These are phyloP conservation scores for Candida vartiovaarae DNA, from an alignment of 805 yeast genomes.

Conservation along the genomic window DNA sequence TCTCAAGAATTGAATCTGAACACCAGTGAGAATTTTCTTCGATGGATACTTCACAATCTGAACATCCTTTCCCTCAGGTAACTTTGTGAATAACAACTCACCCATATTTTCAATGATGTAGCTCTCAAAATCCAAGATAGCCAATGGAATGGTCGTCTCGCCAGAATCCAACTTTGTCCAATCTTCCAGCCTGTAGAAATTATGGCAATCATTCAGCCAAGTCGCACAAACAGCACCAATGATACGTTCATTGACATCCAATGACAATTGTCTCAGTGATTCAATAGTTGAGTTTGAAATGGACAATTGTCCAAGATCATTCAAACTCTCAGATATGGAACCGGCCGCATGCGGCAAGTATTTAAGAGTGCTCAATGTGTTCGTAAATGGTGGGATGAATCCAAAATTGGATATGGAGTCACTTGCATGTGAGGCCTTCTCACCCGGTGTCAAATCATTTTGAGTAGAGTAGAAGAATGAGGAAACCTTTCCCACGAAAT, in stretches of 20 bases:
- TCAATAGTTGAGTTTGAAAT: conserved; percentile 34
- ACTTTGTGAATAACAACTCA: conserved; percentile 27
- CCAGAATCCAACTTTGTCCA: conserved; percentile 31
- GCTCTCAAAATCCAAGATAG: conserved; percentile 28
- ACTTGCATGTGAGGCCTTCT: conserved; percentile 10
- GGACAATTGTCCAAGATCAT: conserved; percentile 37
- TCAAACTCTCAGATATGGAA: conserved; percentile 33
- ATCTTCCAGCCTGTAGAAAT: conserved; percentile 32
- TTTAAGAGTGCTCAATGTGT: conserved; percentile 51
- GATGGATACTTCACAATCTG: conserved; percentile 31
- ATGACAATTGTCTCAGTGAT: conserved; percentile 28
- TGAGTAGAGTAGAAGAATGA: conserved; percentile 29
- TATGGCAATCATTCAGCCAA: conserved; percentile 44
- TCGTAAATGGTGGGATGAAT: conserved; percentile 58
- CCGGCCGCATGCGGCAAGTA: conserved; percentile 42
- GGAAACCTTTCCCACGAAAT: conserved; percentile 25
- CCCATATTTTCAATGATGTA: conserved; percentile 28
- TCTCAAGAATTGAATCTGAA: conserved; percentile 33
- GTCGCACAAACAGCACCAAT: conserved; percentile 41
- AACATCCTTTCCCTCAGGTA: conserved; percentile 29
- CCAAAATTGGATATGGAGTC: conserved; percentile 35
- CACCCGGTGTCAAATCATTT: conserved; percentile 11
- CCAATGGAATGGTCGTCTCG: conserved; percentile 31
- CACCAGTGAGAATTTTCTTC: conserved; percentile 29
- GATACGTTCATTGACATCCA: conserved; percentile 34